phyloP scores from a whole-genome alignment of 192 early-diverging fungal genomes.

The Phlyctochytrium bullatum region DNA sequence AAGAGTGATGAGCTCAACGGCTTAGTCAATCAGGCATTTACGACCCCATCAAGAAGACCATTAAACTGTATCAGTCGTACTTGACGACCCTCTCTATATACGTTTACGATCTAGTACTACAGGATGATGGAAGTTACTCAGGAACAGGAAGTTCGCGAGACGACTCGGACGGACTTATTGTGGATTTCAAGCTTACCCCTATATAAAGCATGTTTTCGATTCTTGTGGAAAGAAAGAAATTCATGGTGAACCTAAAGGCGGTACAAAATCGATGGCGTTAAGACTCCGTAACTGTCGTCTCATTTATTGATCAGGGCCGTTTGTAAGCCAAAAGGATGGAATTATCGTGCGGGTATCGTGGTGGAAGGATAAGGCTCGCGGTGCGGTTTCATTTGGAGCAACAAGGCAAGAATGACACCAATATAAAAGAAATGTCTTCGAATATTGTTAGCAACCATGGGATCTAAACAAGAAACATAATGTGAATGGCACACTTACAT shows the following conservation, averaged over 20 bases:
- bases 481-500: no score
- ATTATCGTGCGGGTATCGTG: no score
- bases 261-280: no score
- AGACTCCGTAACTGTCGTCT: no score
- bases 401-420: neutral
- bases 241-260: no score
- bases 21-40: constrained; percentile 11
- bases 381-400: no score
- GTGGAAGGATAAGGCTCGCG: no score
- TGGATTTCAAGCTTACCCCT: constrained; percentile 1
- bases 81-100: constrained; percentile 17
- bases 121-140: neutral
- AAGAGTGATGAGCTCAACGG: neutral
- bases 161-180: constrained; percentile 6
- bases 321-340: no score
- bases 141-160: constrained; percentile 18
- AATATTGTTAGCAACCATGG: neutral
- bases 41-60: neutral
- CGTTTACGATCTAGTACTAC: constrained; percentile 13
- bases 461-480: neutral
- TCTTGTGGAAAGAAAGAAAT: no score
- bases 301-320: no score
- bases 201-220: neutral
- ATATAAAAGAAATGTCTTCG: neutral
- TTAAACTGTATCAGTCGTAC: constrained; percentile 23